Base-by-base conservation (phyloP, 2,329 filamentous ascomycete species). In the Calonectria crousiana region DNA sequence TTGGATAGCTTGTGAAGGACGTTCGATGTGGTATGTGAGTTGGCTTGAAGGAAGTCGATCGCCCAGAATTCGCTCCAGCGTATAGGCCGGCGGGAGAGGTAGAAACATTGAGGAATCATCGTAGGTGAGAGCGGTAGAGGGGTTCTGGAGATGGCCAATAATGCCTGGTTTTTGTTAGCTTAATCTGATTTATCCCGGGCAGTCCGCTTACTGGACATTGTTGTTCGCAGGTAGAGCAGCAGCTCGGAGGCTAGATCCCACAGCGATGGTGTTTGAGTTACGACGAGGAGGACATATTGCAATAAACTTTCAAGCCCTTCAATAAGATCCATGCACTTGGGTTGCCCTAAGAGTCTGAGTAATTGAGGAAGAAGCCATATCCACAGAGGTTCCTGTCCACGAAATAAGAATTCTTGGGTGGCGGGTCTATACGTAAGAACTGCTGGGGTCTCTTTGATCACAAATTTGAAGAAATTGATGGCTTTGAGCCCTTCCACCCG, bases 381-480 rank as follows among this genome's bases (percentile, higher is more conserved):
- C 89, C 93, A 94, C 52, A 93, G 86, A 6, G 94, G 89, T 74
- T 93, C 92, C 49, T 84, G 84, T 20, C 92, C 90, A 51, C 90
- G 86, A 66, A 88, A 88, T 69, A 92, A 82, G 58, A 88, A 87
- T 4, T 83, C 82, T 53, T 84, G 84, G 4, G 80, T 80, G 26
- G 85, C 81, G 14, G 86, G 84, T 34, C 82, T 84, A 73, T 87
- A 88, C 26, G 89, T 85, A 34, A 96, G 86, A n/a, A 95, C 90
- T 47, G 88, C 86, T 2, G 94, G 95, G 10, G 93, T 94, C 80
- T 95, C 94, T 75, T 92, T 90, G 76, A 98, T 89, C 3, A 94
- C 94, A 67, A 94, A 90, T 72, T 90, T 90, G 56, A 98, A 89
- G 67, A 98, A 95, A 77, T 93, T 91, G 62, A 98, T 89, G 67